These are phyloP conservation scores for Neurospora pannonica DNA, from an alignment of 495 filamentous ascomycete genomes.

Conservation along the genomic window DNA sequence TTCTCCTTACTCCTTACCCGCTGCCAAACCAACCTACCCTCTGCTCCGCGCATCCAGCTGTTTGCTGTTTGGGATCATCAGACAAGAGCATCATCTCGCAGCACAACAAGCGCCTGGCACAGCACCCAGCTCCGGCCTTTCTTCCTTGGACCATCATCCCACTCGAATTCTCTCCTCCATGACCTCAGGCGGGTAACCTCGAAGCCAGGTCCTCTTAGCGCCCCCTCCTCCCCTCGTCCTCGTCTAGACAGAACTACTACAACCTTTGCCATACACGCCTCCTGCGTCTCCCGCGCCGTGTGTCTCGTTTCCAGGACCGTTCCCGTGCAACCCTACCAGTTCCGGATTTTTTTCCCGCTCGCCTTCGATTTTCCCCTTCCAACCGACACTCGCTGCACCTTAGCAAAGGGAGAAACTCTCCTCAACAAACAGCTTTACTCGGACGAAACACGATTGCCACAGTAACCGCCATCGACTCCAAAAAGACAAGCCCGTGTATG, in stretches of 20 bases:
- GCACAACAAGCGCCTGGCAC: conserved; percentile 28
- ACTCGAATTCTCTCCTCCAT: conserved; percentile 1
- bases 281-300: conserved; percentile 31
- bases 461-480: background rate
- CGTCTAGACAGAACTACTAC: conserved; percentile 7
- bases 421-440: background rate
- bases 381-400: background rate
- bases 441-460: conserved; percentile 11
- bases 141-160: conserved; percentile 4
- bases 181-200: conserved; percentile 22
- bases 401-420: conserved; percentile 2
- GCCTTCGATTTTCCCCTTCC: conserved; percentile 4
- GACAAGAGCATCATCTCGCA: conserved; percentile 8
- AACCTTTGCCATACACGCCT: conserved; percentile 3
- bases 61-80: background rate
- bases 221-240: conserved; percentile 13
- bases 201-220: conserved; percentile 16
- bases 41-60: background rate
- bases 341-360: conserved; percentile 20
- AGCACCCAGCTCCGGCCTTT: conserved; percentile 1
- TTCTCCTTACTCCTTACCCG: conserved; percentile 4
- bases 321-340: conserved; percentile 21
- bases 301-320: conserved; percentile 14
- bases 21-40: conserved; percentile 5
- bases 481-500: conserved; percentile 8